Base-by-base conservation (phyloP, 495 filamentous ascomycete species). In the Schizothecium vesticola region DNA sequence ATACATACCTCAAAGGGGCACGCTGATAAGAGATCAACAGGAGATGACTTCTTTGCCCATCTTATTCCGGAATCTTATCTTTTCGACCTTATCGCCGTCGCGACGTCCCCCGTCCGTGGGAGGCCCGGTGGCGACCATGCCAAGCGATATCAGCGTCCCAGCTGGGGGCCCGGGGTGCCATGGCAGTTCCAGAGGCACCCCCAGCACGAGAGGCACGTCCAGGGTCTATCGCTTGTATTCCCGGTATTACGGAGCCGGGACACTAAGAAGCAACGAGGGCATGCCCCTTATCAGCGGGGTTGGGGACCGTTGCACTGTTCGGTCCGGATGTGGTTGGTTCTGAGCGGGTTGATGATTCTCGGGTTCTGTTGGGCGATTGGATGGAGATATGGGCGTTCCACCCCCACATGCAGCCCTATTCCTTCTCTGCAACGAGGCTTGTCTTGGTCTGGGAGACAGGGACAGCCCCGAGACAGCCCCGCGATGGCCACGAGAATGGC, bases 261-360 rank as follows among this genome's bases (percentile, higher is more conserved):
- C 56, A 66, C 56, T 66, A 60, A 66, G 28, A 60, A 51, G 36
- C 23, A 60, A 28, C 24, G n/a, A 60, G 56, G 56, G 36, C 55
- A 31, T 24, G 31, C 56, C 28, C 56, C 64, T 66, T 66, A 66
- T 66, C 64, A 60, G 64, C 56, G 64, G 64, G 64, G 64, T 24
- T 66, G 43, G 33, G 33, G 24, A 55, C 56, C 56, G 56, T 59
- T 59, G 56, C 22, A 59, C 25, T 16, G 36, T 55, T 26, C n/a
- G 31, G 5, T 55, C 61, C 36, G 24, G 31, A 29, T 55, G 31
- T 24, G 61, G 61, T 55, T 63, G 36, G 61, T 22, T 25, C 61
- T 16, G 21, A 25, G 19, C 25, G 59, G 59, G 59, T 19, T 61
- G 24, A 9, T 61, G 24, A 6, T 55, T 25, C 3, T 6, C 25